Evolutionary conservation across 148 eudicot genomes (phyloP).

Genomic region (Linanthus parryae): DNA sequence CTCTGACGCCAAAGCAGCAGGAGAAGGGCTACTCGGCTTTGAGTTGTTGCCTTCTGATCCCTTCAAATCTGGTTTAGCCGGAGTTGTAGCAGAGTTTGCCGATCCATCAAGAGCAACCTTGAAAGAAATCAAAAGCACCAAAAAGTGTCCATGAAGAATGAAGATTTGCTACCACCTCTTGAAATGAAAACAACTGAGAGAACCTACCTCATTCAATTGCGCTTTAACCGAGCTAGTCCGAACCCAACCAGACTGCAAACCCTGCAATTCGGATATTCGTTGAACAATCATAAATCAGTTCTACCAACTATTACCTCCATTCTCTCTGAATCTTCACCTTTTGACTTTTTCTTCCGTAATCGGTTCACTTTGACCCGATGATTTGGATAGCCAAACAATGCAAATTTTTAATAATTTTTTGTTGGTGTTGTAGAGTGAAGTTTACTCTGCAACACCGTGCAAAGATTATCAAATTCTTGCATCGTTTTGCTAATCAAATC

Average conservation of each 20-base stretch:
- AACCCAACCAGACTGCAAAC: constrained; percentile 31
- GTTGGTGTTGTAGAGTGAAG: no score
- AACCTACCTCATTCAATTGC: constrained; percentile 56
- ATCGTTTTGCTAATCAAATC: no score
- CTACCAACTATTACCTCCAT: no score
- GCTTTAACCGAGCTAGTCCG: constrained; percentile 40
- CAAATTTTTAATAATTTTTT: no score
- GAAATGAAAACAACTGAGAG: constrained; percentile 12
- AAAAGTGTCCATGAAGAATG: constrained; percentile 13
- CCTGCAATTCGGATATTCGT: constrained; percentile 8
- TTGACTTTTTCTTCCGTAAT: no score
- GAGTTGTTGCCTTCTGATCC: constrained; percentile 26
- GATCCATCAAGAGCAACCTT: constrained; percentile 56
- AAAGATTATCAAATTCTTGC: no score
- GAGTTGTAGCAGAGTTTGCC: constrained; percentile 28
- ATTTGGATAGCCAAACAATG: no score
- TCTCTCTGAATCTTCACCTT: no score
- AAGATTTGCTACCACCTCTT: constrained; percentile 11
- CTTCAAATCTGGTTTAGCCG: constrained; percentile 26
- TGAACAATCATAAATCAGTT: not conserved
- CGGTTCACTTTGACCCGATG: no score
- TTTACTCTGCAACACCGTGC: no score
- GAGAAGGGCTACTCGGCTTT: constrained; percentile 25
- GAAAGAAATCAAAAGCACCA: constrained; percentile 23
- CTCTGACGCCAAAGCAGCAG: constrained; percentile 42